Evolutionary conservation across 2,329 filamentous ascomycete species (phyloP).

Genomic region (Stachybotrys elegans): DNA sequence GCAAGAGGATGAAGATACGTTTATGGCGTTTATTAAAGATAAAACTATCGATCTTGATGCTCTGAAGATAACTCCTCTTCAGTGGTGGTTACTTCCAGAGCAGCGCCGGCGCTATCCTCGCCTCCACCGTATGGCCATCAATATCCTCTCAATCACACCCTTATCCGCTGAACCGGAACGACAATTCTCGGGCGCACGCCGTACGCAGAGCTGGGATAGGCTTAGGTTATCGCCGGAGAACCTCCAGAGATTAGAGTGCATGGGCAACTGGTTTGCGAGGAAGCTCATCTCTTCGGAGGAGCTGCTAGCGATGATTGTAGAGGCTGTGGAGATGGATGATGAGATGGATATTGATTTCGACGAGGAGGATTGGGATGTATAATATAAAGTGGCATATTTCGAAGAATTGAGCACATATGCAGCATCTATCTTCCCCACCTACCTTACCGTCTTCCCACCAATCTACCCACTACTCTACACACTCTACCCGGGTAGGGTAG

Average conservation of each 20-base stretch:
- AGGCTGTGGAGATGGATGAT: not conserved
- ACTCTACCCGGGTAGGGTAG: not conserved
- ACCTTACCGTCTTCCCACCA: not conserved
- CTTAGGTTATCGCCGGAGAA: not conserved
- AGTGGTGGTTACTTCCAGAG: constrained; percentile 2
- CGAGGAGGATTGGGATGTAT: no score
- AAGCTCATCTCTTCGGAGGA: not conserved
- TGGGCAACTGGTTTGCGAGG: not conserved
- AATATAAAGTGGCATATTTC: no score
- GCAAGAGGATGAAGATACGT: not conserved
- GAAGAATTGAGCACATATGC: not conserved
- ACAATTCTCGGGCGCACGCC: not conserved
- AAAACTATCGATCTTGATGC: constrained; percentile 2
- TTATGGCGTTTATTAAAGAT: constrained; percentile 1
- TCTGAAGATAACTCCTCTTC: constrained; percentile 2
- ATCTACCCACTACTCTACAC: not conserved
- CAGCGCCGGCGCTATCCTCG: not conserved
- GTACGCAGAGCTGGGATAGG: not conserved
- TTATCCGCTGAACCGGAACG: not conserved
- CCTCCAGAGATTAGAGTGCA: constrained; percentile 1
- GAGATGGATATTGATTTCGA: not conserved
- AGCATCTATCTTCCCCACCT: not conserved
- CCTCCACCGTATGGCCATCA: constrained; percentile 1
- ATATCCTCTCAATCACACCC: constrained; percentile 3
- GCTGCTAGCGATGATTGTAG: not conserved